phyloP scores from a whole-genome alignment of 2,329 filamentous ascomycete genomes.

The Xylariaceae sp. region DNA sequence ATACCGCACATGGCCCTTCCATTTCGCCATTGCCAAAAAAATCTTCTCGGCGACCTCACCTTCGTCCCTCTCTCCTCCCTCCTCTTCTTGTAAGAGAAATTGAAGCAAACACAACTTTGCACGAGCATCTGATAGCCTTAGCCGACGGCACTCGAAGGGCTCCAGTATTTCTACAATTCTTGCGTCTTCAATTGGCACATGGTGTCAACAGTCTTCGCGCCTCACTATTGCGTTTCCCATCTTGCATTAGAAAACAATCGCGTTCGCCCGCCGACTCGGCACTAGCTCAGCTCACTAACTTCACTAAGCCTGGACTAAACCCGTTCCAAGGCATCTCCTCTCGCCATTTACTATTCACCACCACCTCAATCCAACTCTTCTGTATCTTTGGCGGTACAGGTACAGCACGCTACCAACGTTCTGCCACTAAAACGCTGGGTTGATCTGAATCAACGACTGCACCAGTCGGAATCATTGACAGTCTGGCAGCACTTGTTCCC shows the following conservation, averaged over 20 bases:
- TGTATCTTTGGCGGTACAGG: too few relatives aligned
- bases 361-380: neutral
- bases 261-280: slow-evolving; percentile 30
- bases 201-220: slow-evolving; percentile 21
- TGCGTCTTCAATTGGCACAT: slow-evolving; percentile 3
- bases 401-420: too few relatives aligned
- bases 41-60: neutral
- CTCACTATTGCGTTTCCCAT: slow-evolving; percentile 26
- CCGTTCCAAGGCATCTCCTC: slow-evolving; percentile 18
- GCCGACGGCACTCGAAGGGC: slow-evolving; percentile 2
- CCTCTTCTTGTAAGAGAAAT: neutral
- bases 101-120: neutral
- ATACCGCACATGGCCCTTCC: too few relatives aligned
- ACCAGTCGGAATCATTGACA: too few relatives aligned
- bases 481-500: too few relatives aligned
- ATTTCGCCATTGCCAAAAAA: neutral
- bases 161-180: slow-evolving; percentile 6
- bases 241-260: slow-evolving; percentile 30
- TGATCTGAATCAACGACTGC: too few relatives aligned
- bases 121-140: slow-evolving; percentile 16
- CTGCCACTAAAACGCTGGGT: too few relatives aligned
- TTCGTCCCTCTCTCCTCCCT: neutral
- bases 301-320: slow-evolving; percentile 33
- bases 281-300: slow-evolving; percentile 27
- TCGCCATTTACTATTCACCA: slow-evolving; percentile 1